These are phyloP conservation scores for Aspergillus novofumigatus DNA, from an alignment of 2,329 filamentous ascomycete species.

Conservation along the genomic window DNA sequence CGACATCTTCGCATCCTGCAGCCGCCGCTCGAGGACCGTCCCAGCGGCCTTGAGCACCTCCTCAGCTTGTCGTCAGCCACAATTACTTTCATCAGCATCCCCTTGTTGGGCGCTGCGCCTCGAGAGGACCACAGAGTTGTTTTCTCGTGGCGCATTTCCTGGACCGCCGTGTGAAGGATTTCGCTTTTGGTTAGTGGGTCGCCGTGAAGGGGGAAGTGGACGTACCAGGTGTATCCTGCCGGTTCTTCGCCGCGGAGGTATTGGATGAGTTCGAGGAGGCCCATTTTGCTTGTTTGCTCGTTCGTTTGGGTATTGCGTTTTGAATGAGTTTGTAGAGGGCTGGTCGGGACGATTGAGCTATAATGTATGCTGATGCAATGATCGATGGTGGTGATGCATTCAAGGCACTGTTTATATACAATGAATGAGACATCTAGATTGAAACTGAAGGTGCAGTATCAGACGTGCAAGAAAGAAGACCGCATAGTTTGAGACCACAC, in stretches of 20 bases:
- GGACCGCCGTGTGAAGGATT: background rate
- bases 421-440: background rate
- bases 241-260: background rate
- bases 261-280: background rate
- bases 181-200: background rate
- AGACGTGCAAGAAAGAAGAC: background rate
- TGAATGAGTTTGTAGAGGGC: background rate
- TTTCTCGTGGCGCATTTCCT: background rate
- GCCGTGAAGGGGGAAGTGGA: slow-evolving; percentile 5
- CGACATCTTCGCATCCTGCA: background rate
- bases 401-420: background rate
- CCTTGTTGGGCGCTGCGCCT: background rate
- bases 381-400: background rate
- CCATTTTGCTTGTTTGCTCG: background rate
- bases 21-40: background rate
- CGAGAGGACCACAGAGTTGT: background rate
- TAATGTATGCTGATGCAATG: background rate
- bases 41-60: background rate
- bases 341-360: background rate
- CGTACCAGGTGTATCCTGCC: slow-evolving; percentile 2
- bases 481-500: background rate
- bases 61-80: background rate
- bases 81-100: background rate
- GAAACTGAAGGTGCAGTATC: background rate
- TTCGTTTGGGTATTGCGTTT: background rate